These are phyloP conservation scores for Aureobasidium sp. DNA, from an alignment of 2,329 filamentous ascomycete species.

Conservation along the genomic window DNA sequence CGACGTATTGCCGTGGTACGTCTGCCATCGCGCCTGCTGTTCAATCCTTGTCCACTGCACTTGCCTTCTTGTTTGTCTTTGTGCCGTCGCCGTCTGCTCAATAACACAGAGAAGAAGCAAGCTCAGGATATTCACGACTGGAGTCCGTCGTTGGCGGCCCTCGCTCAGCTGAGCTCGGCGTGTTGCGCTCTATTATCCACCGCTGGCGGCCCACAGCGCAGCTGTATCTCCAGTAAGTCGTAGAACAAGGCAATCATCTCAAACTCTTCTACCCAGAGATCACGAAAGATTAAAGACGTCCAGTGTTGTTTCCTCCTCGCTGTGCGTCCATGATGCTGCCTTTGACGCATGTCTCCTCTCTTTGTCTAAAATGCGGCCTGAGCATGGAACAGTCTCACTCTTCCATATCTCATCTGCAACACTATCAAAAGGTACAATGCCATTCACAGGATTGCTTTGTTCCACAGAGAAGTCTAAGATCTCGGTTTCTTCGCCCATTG, in stretches of 20 bases:
- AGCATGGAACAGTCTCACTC: neutral
- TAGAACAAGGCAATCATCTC: neutral
- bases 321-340: neutral
- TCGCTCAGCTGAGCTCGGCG: neutral
- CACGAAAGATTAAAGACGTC: neutral
- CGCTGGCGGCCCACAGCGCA: neutral
- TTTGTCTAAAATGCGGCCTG: neutral
- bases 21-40: neutral
- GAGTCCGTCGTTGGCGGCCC: neutral
- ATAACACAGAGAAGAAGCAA: neutral
- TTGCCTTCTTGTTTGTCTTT: neutral
- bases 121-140: neutral
- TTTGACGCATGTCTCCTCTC: neutral
- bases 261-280: neutral
- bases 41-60: neutral
- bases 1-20: neutral
- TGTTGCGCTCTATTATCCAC: neutral
- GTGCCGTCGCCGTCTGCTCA: neutral
- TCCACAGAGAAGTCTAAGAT: neutral
- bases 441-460: neutral
- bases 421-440: neutral
- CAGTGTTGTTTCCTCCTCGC: neutral
- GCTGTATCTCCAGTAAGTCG: neutral
- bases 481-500: neutral
- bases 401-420: neutral